Base-by-base conservation (phyloP, 2,329 filamentous ascomycete species). In the Pseudodiploospora longispora region DNA sequence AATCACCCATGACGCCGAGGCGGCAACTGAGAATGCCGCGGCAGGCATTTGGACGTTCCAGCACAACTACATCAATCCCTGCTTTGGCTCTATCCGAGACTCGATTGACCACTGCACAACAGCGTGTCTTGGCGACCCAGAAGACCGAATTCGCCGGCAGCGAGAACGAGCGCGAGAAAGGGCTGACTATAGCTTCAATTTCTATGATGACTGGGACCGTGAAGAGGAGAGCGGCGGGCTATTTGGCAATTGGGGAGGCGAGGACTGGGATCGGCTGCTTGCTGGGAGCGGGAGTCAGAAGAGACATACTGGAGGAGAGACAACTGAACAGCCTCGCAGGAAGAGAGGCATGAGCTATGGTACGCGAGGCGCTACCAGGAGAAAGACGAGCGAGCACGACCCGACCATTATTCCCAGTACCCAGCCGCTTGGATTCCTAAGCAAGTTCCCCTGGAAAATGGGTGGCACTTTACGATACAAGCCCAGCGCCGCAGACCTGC, bases 171-270 rank as follows among this genome's bases (percentile, higher is more conserved):
- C 76, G 19, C 69, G 75, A 6, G 80, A 78, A 3, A 66, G 80
- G 41, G 85, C 89, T 29, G 90, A 96, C 65, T 79, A 85, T 56
- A 90, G 80, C 57, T 97, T 97, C 61, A 91, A 96, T 63, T 97
- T 97, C 62, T 97, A 97, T 68, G 91, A 96, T 64, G 91, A 96
- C 64, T 97, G 91, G 91, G 88, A 95, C 49, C 72, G 76, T 44
- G 75, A 78, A 40, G 69, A 74, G 43, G 64, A 67, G 41, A 42
- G 55, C 31, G 75, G 80, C 34, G 76, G 82, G 0, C 63, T 91
- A 39, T 68, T 90, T 42, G 83, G 75, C 37, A 66, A 80, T 38
- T 95, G 88, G 86, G 82, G 83, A 34, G 82, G 69, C 53, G 89
- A 94, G 56, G 89, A 95, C 59, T 81, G 94, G 69, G 91, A 95